Conservation (phyloP, 2,329 filamentous ascomycete species). For the Pochonia chlamydosporia region DNA sequence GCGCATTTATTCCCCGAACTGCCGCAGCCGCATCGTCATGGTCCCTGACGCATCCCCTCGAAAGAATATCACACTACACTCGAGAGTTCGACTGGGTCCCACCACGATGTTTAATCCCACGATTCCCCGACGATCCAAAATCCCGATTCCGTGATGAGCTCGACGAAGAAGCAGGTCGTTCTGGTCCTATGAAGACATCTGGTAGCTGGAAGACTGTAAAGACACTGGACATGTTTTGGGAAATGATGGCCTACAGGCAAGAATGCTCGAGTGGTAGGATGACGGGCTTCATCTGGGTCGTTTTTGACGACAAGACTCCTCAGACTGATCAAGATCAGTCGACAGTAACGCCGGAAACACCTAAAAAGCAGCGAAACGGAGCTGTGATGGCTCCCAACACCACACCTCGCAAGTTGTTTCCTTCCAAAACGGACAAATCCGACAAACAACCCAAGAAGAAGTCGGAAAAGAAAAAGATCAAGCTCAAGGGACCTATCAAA, state of each 20-base stretch:
- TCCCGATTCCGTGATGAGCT: slow-evolving; percentile 82
- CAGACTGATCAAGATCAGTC: slow-evolving; percentile 14
- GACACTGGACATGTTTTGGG: slow-evolving; percentile 91
- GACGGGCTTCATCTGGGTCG: slow-evolving; percentile 92
- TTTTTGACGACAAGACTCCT: slow-evolving; percentile 57
- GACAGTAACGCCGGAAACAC: slow-evolving; percentile 25
- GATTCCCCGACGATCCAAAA: slow-evolving; percentile 94
- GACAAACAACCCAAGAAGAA: slow-evolving; percentile 16
- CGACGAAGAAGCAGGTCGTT: slow-evolving; percentile 70
- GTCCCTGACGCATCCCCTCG: slow-evolving; percentile 68
- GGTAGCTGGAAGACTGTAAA: slow-evolving; percentile 80
- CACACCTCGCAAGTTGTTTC: slow-evolving; percentile 27
- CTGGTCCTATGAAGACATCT: slow-evolving; percentile 44
- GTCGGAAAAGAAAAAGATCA: slow-evolving; percentile 38
- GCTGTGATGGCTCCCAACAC: slow-evolving; percentile 22
- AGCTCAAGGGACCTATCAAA: slow-evolving; percentile 53
- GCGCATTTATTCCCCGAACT: slow-evolving; percentile 65
- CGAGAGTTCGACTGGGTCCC: slow-evolving; percentile 57
- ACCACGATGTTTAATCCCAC: slow-evolving; percentile 78
- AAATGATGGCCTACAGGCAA: slow-evolving; percentile 94
- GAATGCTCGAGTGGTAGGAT: slow-evolving; percentile 90
- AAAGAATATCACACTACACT: slow-evolving; percentile 55
- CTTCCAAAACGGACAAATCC: slow-evolving; percentile 14
- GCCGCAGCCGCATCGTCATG: slow-evolving; percentile 45
- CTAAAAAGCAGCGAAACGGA: slow-evolving; percentile 18